Evolutionary conservation across 306 rosid species (phyloP).

Genomic region (Phaseolus lunatus): DNA sequence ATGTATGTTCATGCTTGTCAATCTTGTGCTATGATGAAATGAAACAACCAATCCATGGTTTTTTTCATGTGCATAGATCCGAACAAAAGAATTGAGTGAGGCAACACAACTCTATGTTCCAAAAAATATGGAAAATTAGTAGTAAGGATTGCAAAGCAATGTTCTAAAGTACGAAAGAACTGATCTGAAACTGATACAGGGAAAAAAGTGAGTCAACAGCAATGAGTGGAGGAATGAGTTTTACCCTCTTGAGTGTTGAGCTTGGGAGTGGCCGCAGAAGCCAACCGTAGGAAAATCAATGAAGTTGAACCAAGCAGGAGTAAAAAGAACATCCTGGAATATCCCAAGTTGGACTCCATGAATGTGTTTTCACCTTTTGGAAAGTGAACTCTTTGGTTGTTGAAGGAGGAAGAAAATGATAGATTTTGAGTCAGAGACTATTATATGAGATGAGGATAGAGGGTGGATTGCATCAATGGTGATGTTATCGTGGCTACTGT

Average conservation of each 20-base stretch:
- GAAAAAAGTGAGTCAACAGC: not conserved
- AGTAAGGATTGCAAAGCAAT: conserved; percentile 8
- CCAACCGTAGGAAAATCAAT: conserved; percentile 44
- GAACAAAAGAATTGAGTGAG: not conserved
- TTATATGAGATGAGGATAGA: not conserved
- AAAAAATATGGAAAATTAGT: conserved; percentile 2
- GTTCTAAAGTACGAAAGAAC: conserved; percentile 10
- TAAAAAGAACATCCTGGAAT: conserved; percentile 40
- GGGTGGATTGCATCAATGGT: not conserved
- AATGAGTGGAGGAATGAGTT: not conserved
- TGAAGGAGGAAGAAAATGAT: not conserved
- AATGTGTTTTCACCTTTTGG: not conserved
- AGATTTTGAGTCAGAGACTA: not conserved
- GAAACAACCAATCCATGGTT: conserved; percentile 8
- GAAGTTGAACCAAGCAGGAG: conserved; percentile 52
- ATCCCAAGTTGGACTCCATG: conserved; percentile 50
- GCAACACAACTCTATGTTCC: not conserved
- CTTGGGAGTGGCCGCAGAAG: conserved; percentile 62
- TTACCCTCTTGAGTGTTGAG: conserved; percentile 66
- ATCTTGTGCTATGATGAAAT: not conserved
- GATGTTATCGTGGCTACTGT: not conserved
- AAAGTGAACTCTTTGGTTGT: not conserved
- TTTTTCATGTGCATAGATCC: not conserved
- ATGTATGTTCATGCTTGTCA: not conserved
- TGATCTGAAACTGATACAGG: not conserved